Percentiles rank a stretch among this genome's conserved stretches.
phyloP scores from a whole-genome alignment of 306 rosid genomes.

The Cicer chorassanicum region DNA sequence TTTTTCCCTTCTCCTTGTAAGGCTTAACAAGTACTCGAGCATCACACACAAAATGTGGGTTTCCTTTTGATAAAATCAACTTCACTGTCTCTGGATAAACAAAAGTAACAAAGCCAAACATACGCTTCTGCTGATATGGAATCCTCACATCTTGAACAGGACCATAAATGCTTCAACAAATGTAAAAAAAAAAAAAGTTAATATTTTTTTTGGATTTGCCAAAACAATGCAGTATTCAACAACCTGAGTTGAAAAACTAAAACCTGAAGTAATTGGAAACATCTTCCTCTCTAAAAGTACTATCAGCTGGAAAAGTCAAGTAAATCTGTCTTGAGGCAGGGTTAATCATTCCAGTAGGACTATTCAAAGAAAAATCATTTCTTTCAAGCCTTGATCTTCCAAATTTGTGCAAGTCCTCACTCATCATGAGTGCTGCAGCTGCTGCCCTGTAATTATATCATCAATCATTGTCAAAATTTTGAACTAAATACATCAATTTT shows the following conservation, averaged over 20 bases:
- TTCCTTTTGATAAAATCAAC: constrained; percentile 89
- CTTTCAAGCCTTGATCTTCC: constrained; percentile 76
- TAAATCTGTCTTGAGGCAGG: constrained; percentile 97
- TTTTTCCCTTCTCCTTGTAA: constrained; percentile 99
- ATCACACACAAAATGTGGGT: constrained; percentile 98
- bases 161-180: constrained; percentile 74
- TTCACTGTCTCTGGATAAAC: constrained; percentile 93
- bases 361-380: constrained; percentile 65
- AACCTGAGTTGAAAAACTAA: not conserved
- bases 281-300: constrained; percentile 97
- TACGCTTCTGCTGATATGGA: constrained; percentile 95
- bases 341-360: constrained; percentile 65
- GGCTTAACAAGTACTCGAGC: constrained; percentile 99
- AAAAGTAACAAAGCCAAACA: constrained; percentile 97
- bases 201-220: not conserved
- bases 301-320: constrained; percentile 97
- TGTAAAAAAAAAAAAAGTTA: not conserved
- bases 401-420: constrained; percentile 80
- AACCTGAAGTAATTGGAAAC: constrained; percentile 97
- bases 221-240: not conserved
- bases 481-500: too few relatives aligned
- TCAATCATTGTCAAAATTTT: constrained; percentile 4
- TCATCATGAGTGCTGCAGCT: constrained; percentile 80
- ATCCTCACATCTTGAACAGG: constrained; percentile 99
- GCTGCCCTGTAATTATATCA: constrained; percentile 61